Base-by-base conservation (phyloP, 2,329 filamentous ascomycete species). In the Phialophora chinensis region DNA sequence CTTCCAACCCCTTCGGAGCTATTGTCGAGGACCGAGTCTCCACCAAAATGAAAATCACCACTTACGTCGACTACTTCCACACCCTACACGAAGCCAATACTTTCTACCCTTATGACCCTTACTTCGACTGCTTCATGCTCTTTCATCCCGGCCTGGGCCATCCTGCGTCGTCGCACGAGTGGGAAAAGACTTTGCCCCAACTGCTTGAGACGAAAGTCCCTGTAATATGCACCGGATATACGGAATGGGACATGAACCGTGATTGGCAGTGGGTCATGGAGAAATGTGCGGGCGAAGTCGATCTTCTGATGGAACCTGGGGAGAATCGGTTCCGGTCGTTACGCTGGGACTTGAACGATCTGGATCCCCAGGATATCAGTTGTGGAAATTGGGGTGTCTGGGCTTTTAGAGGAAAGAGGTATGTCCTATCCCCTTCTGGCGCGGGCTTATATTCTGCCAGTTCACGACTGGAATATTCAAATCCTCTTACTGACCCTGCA, bases 91-190 rank as follows among this genome's bases (percentile, higher is more conserved):
- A 93, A 77, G 91, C 94, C 0, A 90, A 92, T 56, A 87, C 93
- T 76, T 99, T 98, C 81, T 88, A 91, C 65, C 95, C 96, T 0
- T 97, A 96, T 76, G 95, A 99, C 76, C 95, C 95, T 0, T 99
- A 99, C 81, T 97, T 99, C 78, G 95, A 99, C 82, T 95, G 91
- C 79, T 97, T 99, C 76, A 89, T 99, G 74, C 86, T 97, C 60
- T 99, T 98, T 84, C 96, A 99, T 75, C 96, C 96, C 0, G 96
- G 96, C 8, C 86, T 99, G 20, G 96, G 95, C 12, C 95, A 99
- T 78, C 93, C 96, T 0, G 92, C 93, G 14, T 94, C 90, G 75
- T 91, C 91, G 60, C 91, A 96, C 74, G 95, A 99, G 78, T 99
- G 96, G 95, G 87, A 90, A 66, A 89, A 94, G 73, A 98, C 95